A percentile compares a stretch with the other conserved stretches of the same genome.
Evolutionary conservation across 2,329 filamentous ascomycete species (phyloP).

Genomic region (Epichloe sp.): DNA sequence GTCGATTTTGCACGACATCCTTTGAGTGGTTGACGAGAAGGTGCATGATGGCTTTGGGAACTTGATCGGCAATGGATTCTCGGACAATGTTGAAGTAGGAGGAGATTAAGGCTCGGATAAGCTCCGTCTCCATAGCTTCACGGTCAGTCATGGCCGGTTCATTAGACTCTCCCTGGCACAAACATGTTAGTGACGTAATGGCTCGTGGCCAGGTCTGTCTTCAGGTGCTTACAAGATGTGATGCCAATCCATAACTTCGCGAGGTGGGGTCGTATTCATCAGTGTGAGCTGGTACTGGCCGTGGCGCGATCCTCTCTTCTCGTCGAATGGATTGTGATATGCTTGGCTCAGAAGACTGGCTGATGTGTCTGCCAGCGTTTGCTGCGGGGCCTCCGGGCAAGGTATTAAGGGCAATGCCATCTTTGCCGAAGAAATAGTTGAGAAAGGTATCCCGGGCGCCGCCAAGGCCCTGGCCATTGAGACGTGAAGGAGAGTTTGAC

Average conservation of each 20-base stretch:
- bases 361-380: conserved; percentile 49
- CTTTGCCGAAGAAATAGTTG: conserved; percentile 98
- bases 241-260: conserved; percentile 28
- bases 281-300: conserved; percentile 30
- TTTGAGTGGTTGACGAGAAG: conserved; percentile 96
- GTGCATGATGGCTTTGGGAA: conserved; percentile 98
- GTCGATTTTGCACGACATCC: conserved; percentile 90
- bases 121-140: conserved; percentile 92
- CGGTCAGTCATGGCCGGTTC: conserved; percentile 89
- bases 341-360: conserved; percentile 65
- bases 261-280: conserved; percentile 31
- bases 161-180: conserved; percentile 39
- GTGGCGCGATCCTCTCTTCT: conserved; percentile 43
- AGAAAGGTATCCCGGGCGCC: conserved; percentile 79
- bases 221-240: conserved; percentile 43
- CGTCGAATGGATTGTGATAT: conserved; percentile 75
- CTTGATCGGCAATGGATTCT: conserved; percentile 96
- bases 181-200: conserved; percentile 5
- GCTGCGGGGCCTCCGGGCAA: conserved; percentile 20
- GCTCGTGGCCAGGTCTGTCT: not conserved
- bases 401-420: conserved; percentile 42
- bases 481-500: conserved; percentile 32
- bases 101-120: conserved; percentile 90
- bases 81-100: conserved; percentile 99
- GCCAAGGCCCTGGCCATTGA: conserved; percentile 46